Evolutionary conservation across 1,139 yeast species (phyloP), one percentile per base, ranked within the genome.

Genomic region (Trichomonascaceae sp.): DNA sequence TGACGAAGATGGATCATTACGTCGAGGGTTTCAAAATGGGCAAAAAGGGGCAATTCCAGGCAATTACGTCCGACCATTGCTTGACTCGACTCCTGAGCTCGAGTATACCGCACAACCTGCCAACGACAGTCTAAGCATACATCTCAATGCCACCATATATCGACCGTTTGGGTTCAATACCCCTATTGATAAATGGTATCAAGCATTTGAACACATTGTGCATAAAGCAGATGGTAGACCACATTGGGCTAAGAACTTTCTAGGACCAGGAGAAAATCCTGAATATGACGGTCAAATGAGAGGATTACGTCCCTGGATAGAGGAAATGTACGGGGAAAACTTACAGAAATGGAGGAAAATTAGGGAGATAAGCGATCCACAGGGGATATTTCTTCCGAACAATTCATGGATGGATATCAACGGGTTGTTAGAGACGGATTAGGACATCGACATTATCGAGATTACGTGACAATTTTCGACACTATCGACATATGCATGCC

Each of bases 241-340:
- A 1, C 99, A 93, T 69, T 93, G 99, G 99, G 99, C 99, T n/a
- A 93, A 93, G 76, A 91, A 91, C 71, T 93, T 90, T 68, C 77
- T 90, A 60, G 96, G 96, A 1, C 72, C 83, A 36, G 74, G 73
- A 9, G 74, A 43, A 7, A 32, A 43, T 1, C 36, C 49, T 1
- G 70, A 68, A 3, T 63, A 65, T 18, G 90, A 85, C 67, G 86
- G 85, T 59, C 81, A 85, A 57, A 88, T 89, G 96, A 76, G 84
- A 61, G 96, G 96, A 1, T 82, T 89, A 65, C 80, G 82, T 43
- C 78, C 81, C 2, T 80, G 81, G 58, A 82, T 88, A 74, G 73
- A 75, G 54, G 81, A 82, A 59, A 88, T 96, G 96, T 88, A 84
- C 66, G 96, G 96, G 10, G 80, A 83, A 6, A 84, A 84, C 61